Conservation (phyloP, 257 asterid genomes). For the Voacanga thouarsii region DNA sequence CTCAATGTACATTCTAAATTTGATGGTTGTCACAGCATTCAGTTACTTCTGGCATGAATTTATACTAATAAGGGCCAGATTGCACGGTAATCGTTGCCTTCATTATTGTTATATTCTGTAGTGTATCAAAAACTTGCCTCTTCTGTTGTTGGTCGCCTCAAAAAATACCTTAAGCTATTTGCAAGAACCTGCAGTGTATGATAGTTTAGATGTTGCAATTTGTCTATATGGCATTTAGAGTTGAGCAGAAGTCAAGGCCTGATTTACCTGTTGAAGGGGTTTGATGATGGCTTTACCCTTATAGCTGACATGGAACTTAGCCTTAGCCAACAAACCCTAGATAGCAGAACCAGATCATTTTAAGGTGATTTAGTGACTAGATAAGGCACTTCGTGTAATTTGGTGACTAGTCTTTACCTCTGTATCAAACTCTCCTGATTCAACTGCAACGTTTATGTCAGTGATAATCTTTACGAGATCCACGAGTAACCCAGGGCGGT, state of each 20-base stretch:
- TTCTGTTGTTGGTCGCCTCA: slow-evolving; percentile 84
- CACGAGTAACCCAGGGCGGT: slow-evolving; percentile 89
- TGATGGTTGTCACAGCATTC: not conserved
- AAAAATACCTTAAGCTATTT: slow-evolving; percentile 74
- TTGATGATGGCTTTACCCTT: slow-evolving; percentile 76
- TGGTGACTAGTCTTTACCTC: slow-evolving; percentile 46
- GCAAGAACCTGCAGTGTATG: slow-evolving; percentile 64
- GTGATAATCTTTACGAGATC: slow-evolving; percentile 88
- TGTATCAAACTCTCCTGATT: slow-evolving; percentile 92
- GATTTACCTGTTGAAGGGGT: slow-evolving; percentile 88
- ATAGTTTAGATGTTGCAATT: not conserved
- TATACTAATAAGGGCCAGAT: not conserved
- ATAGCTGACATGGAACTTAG: slow-evolving; percentile 91
- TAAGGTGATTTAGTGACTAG: not conserved
- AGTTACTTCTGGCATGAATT: slow-evolving; percentile 5
- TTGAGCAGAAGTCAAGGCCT: not conserved
- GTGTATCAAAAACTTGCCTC: slow-evolving; percentile 74
- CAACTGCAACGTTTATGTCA: slow-evolving; percentile 71
- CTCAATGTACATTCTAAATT: slow-evolving; percentile 13
- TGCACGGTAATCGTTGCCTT: not conserved
- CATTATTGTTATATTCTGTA: not conserved
- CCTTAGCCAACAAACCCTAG: slow-evolving; percentile 94
- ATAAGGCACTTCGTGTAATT: not conserved
- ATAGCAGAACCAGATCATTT: slow-evolving; percentile 2
- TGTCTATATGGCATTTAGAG: not conserved